Percentiles rank a stretch among this genome's conserved stretches.
Conservation (phyloP, 768 basidiomycete genomes). For the Arthromyces matolae region DNA sequence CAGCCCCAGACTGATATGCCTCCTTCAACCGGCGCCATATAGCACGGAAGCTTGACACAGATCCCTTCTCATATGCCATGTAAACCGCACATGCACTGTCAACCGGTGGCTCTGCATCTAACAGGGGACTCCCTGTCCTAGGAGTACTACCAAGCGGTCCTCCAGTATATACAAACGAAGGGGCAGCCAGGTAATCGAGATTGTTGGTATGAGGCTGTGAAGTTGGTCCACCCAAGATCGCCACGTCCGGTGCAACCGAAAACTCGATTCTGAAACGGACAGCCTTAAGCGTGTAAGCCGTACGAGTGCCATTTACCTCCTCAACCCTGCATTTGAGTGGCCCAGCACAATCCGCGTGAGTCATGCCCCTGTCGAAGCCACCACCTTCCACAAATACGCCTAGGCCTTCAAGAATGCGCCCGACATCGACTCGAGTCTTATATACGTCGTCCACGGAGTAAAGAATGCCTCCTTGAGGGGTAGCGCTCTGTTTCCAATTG, state of each 20-base stretch:
- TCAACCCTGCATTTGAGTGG: conserved; percentile 50
- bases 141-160: conserved; percentile 6
- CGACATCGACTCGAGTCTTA: conserved; percentile 62
- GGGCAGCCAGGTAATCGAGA: conserved; percentile 11
- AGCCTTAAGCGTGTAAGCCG: conserved; percentile 58
- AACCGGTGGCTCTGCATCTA: conserved; percentile 26
- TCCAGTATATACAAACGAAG: conserved; percentile 11
- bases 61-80: conserved; percentile 88
- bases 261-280: conserved; percentile 87
- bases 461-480: conserved; percentile 34
- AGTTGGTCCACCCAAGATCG: not conserved
- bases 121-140: conserved; percentile 19
- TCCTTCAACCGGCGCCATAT: conserved; percentile 71
- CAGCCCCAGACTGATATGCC: conserved; percentile 48
- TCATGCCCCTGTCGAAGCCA: conserved; percentile 24
- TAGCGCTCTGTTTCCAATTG: conserved; percentile 74
- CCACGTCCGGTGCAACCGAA: conserved; percentile 21
- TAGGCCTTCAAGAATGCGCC: conserved; percentile 58
- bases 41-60: conserved; percentile 78
- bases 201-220: conserved; percentile 9
- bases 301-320: conserved; percentile 36
- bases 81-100: conserved; percentile 60
- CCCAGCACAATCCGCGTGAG: conserved; percentile 23
- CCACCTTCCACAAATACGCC: conserved; percentile 51
- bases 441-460: conserved; percentile 56